Conservation (phyloP, 768 basidiomycete genomes). For the Scleroderma citrinum region DNA sequence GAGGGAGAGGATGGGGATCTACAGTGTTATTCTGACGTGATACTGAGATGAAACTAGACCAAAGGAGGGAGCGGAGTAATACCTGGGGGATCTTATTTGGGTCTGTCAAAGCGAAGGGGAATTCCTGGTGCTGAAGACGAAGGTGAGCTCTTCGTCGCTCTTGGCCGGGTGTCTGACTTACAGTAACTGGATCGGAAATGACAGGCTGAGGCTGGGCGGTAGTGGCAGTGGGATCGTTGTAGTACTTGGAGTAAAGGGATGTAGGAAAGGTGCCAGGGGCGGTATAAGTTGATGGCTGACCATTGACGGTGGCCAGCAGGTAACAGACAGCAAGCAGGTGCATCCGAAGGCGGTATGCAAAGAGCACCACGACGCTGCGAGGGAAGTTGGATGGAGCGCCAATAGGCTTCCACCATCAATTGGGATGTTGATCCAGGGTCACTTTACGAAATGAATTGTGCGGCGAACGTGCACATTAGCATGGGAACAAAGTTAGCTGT, state of each 20-base stretch:
- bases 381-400: too few relatives aligned
- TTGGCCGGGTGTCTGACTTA: constrained; percentile 19
- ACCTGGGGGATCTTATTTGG: constrained; percentile 53
- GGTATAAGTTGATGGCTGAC: constrained; percentile 34
- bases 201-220: constrained; percentile 72
- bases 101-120: constrained; percentile 56
- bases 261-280: constrained; percentile 63
- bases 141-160: constrained; percentile 2
- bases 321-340: constrained; percentile 5
- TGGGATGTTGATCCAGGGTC: too few relatives aligned
- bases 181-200: constrained; percentile 65
- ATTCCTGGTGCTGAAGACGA: constrained; percentile 45
- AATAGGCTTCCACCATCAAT: too few relatives aligned
- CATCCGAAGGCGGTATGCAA: background rate
- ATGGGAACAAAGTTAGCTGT: background rate
- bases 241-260: constrained; percentile 57
- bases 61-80: background rate
- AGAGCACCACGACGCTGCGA: too few relatives aligned
- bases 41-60: background rate
- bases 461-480: background rate
- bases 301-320: constrained; percentile 4
- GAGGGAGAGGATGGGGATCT: constrained; percentile 65
- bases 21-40: constrained; percentile 41
- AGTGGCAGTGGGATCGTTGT: constrained; percentile 68
- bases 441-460: too few relatives aligned